Evolutionary conservation across 2,329 filamentous ascomycete species (phyloP).

Genomic region (Thelonectria discophora): DNA sequence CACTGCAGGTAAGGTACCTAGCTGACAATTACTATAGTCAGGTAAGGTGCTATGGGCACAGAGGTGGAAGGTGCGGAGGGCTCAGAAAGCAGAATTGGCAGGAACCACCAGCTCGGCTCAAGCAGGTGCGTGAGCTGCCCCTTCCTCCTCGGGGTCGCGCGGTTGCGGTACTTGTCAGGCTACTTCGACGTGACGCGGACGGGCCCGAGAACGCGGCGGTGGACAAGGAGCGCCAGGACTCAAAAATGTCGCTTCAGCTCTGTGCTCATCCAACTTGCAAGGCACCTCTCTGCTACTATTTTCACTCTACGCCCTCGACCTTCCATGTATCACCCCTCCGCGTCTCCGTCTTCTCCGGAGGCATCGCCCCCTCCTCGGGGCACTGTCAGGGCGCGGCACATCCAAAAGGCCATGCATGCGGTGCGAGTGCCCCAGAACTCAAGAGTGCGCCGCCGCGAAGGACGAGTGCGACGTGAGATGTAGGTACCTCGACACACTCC

Average conservation of each 20-base stretch:
- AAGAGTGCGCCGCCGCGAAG: constrained; percentile 6
- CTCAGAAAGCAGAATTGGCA: not conserved
- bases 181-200: constrained; percentile 13
- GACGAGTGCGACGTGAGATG: constrained; percentile 12
- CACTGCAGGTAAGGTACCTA: no score
- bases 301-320: no score
- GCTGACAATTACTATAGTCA: not conserved
- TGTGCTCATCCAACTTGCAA: no score
- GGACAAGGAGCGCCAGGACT: not conserved
- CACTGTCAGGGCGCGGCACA: constrained; percentile 10
- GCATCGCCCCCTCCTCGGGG: constrained; percentile 6
- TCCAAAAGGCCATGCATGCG: constrained; percentile 3
- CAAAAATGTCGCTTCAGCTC: constrained; percentile 5
- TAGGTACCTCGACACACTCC: not conserved
- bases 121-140: not conserved
- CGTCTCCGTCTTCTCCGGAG: constrained; percentile 15
- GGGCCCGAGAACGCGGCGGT: constrained; percentile 11
- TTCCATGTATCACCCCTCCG: no score
- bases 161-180: not conserved
- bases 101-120: not conserved
- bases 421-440: constrained; percentile 13
- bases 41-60: no score
- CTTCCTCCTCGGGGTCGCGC: not conserved
- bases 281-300: no score
- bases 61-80: no score